Conservation (phyloP, 225 moss, liverwort and hornwort species). For the Takakia lepidozioides region DNA sequence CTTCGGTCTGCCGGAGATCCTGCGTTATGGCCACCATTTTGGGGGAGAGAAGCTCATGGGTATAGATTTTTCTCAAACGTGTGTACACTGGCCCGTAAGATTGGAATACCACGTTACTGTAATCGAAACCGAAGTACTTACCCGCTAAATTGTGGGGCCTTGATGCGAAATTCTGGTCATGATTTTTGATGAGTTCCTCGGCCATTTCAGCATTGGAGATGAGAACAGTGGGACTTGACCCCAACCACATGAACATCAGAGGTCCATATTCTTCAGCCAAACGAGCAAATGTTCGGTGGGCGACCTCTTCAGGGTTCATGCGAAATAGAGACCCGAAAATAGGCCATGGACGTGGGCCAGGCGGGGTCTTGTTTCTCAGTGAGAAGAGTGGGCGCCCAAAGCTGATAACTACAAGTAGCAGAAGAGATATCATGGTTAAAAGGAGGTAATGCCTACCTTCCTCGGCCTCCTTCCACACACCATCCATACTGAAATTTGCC, state of each 20-base stretch:
- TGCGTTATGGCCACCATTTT: conserved; percentile 41
- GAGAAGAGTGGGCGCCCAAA: too few species aligned
- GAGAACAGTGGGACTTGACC: conserved; percentile 19
- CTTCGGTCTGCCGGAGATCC: conserved; percentile 41
- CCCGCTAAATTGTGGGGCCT: conserved; percentile 33
- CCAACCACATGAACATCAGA: conserved; percentile 39
- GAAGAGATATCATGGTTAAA: too few species aligned
- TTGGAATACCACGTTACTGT: conserved; percentile 31
- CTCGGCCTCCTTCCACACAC: too few species aligned
- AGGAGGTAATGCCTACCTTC: too few species aligned
- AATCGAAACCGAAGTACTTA: conserved; percentile 36
- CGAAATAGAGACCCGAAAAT: conserved; percentile 30
- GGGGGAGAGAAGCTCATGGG: conserved; percentile 39
- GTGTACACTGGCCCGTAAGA: conserved; percentile 36
- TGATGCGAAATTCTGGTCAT: conserved; percentile 44
- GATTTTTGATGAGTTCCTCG: conserved; percentile 39
- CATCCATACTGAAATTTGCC: too few species aligned
- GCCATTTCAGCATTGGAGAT: conserved; percentile 50
- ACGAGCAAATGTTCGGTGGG: conserved; percentile 42
- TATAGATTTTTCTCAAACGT: conserved; percentile 41
- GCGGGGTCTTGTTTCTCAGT: too few species aligned
- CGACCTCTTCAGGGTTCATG: conserved; percentile 44
- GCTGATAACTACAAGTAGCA: too few species aligned
- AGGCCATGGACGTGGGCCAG: conserved; percentile 31
- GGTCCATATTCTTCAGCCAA: conserved; percentile 23